Base-by-base conservation (phyloP, 352 stramenopile species). In the Blastocystis hominis region DNA sequence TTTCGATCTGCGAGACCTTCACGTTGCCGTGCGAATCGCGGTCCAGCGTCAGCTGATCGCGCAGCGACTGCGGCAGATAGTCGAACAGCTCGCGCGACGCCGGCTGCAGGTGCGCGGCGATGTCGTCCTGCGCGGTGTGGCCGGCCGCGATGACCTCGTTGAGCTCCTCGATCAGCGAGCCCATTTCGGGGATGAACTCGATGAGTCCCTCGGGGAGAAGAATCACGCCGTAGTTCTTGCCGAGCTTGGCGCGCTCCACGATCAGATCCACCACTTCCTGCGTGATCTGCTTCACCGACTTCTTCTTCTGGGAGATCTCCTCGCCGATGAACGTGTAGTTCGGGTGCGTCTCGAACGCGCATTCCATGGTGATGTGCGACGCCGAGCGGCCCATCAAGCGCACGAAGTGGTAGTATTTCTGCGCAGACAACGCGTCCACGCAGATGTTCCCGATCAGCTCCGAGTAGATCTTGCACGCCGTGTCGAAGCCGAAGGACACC, bases 391-490 rank as follows among this genome's bases (percentile, higher is more conserved):
- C 90, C 89, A 90, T 90, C 50, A 90, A 76, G 1, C 89, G 63
- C 17, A 90, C 69, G 87, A 92, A 92, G 55, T 92, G 90, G 63
- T 90, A 92, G 86, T 92, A 92, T 68, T 92, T 92, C 59, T 91
- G 90, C 17, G 88, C 88, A 34, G 87, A 89, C 36, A 91, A 76
- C 6, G 89, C 77, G 79, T 92, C 91, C 42, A 89, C 64, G 70
- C 79, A 77, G 24, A 92, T 88, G n/a, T n/a, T n/a, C n/a, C n/a
- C n/a, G n/a, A n/a, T n/a, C n/a, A n/a, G n/a, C n/a, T n/a, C n/a
- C n/a, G 90, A 90, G 50, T 90, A 90, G 36, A 89, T 72, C 56
- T 89, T 89, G 69, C 86, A 89, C 5, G 89, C 78, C 17, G 90
- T 92, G 84, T 92, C 89, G 68, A 92, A 92, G 20, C 90, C 90